phyloP scores from a whole-genome alignment of 805 yeast species.

The Candida corydali region DNA sequence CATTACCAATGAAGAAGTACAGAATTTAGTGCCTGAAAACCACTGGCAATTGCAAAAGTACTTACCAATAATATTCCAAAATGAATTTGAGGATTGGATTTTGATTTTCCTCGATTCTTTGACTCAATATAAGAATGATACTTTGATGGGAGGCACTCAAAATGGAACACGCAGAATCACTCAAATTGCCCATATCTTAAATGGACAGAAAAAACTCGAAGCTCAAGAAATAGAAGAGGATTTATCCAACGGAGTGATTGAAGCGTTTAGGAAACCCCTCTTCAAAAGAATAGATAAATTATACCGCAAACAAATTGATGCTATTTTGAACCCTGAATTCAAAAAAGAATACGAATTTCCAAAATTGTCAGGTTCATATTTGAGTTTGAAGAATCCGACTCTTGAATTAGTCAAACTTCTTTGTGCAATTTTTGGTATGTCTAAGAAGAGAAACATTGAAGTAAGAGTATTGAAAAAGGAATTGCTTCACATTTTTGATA shows the following conservation, averaged over 20 bases:
- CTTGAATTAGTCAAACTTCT: constrained; percentile 75
- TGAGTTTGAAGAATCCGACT: constrained; percentile 61
- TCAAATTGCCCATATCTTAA: constrained; percentile 56
- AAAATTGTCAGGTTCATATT: constrained; percentile 66
- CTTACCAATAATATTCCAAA: constrained; percentile 69
- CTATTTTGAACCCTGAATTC: constrained; percentile 61
- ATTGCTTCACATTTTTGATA: constrained; percentile 66
- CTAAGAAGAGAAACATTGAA: constrained; percentile 62
- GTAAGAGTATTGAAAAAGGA: constrained; percentile 72
- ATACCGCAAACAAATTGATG: constrained; percentile 66
- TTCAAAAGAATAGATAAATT: constrained; percentile 63
- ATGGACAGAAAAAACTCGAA: constrained; percentile 36
- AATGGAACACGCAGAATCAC: constrained; percentile 57
- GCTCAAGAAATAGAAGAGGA: constrained; percentile 31
- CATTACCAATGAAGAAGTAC: constrained; percentile 42
- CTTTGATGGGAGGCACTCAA: constrained; percentile 26
- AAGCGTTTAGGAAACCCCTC: constrained; percentile 58
- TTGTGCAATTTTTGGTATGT: constrained; percentile 67
- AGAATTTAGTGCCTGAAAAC: constrained; percentile 46
- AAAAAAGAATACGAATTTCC: constrained; percentile 71
- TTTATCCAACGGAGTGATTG: constrained; percentile 44
- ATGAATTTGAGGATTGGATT: constrained; percentile 87
- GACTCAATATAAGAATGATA: constrained; percentile 43
- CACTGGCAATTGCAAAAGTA: constrained; percentile 78
- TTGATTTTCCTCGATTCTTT: constrained; percentile 69